Conservation (phyloP, 805 yeast species). For the Saturnispora besseyi region DNA sequence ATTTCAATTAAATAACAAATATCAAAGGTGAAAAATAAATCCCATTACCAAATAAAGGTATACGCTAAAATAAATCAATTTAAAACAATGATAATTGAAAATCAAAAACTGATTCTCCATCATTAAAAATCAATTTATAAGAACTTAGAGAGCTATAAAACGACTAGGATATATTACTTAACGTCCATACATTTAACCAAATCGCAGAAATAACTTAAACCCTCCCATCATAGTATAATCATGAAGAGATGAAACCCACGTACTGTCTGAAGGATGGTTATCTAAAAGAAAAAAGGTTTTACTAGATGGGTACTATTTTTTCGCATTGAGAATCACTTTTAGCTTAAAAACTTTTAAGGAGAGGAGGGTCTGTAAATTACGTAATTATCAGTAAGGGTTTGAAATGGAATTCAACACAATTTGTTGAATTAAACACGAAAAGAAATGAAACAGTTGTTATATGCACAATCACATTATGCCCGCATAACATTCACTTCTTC, state of each 20-base stretch:
- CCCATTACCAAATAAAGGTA: slow-evolving; percentile 8
- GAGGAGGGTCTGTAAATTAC: slow-evolving; percentile 2
- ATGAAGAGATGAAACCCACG: slow-evolving; percentile 17
- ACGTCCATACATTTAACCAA: neutral
- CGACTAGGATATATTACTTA: slow-evolving; percentile 2
- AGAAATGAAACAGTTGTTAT: too few species aligned
- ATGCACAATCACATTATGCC: too few species aligned
- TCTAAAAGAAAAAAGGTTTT: slow-evolving; percentile 2
- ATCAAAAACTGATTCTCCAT: slow-evolving; percentile 5
- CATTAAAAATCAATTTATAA: neutral
- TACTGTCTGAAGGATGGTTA: slow-evolving; percentile 31
- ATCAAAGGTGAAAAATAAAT: neutral
- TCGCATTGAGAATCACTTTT: neutral
- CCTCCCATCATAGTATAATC: slow-evolving; percentile 4
- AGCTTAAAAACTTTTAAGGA: neutral
- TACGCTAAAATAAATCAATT: neutral
- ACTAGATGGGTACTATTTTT: neutral
- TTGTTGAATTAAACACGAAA: too few species aligned
- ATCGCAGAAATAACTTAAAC: neutral
- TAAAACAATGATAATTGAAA: neutral
- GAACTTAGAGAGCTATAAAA: slow-evolving; percentile 2
- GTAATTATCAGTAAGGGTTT: neutral
- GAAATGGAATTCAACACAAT: neutral
- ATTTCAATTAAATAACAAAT: neutral
- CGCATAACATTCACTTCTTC: too few species aligned